phyloP scores from a whole-genome alignment of 805 yeast genomes.

The Schwanniomyces occidentalis region DNA sequence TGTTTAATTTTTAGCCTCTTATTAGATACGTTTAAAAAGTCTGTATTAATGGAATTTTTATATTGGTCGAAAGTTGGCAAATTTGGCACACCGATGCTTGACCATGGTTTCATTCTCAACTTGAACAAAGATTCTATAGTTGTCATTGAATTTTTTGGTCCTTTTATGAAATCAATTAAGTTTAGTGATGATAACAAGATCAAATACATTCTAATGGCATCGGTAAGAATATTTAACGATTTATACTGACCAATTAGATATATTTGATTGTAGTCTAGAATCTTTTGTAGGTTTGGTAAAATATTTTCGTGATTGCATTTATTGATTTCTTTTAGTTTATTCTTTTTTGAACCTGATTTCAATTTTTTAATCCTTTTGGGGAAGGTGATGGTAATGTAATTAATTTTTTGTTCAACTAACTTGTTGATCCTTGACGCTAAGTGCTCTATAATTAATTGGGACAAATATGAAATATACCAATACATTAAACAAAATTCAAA shows the following conservation, averaged over 20 bases:
- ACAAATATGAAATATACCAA: conserved; percentile 63
- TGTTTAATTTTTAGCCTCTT: conserved; percentile 4
- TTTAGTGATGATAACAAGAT: conserved; percentile 18
- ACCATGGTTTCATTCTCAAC: conserved; percentile 76
- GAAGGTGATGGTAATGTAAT: conserved; percentile 30
- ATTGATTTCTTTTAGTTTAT: conserved; percentile 31
- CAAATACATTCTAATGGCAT: conserved; percentile 18
- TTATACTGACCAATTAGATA: conserved; percentile 18
- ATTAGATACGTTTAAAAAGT: conserved; percentile 3
- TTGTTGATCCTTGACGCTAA: conserved; percentile 35
- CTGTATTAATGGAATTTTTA: conserved; percentile 14
- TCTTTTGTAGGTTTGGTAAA: conserved; percentile 35
- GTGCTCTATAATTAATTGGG: conserved; percentile 42
- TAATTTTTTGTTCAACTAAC: conserved; percentile 36
- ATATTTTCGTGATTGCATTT: conserved; percentile 27
- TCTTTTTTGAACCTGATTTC: conserved; percentile 53
- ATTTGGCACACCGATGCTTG: conserved; percentile 76
- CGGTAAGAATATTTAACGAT: conserved; percentile 18
- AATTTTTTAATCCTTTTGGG: conserved; percentile 46
- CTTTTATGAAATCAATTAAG: conserved; percentile 20
- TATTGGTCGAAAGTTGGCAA: conserved; percentile 52
- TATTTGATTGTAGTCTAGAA: conserved; percentile 21
- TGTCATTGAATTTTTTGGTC: conserved; percentile 26
- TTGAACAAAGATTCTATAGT: conserved; percentile 24
- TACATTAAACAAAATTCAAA: conserved; percentile 69